Evolutionary conservation across 169 alveolate species (phyloP), one percentile per base, ranked within the genome.

Genomic region (Cryptosporidium andersoni): DNA sequence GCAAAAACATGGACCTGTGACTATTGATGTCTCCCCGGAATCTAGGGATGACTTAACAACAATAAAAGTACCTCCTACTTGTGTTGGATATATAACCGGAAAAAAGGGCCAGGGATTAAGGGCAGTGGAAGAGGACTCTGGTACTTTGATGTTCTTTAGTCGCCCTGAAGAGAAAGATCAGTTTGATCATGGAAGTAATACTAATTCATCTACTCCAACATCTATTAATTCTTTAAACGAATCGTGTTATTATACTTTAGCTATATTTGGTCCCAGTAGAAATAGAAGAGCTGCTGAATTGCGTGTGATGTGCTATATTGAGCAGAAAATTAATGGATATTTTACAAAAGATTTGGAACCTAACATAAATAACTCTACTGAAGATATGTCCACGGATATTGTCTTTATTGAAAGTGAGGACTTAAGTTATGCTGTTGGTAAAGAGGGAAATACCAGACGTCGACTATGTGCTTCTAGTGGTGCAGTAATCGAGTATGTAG

Each of bases 1-100:
- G 64, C 93, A 90, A 68, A 82, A 91, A 14, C 90, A 88, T 14
- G 93, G 93, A 1, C 91, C 93, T n/a, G 93, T 90, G 37, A 74
- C 65, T 36, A 85, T 90, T 25, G 89, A 85, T 6, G 82, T 68
- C 5, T 82, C 66, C 16, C 89, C 90, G 5, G 91, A 81, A 43
- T 65, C 64, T 36, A 56, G 91, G 40, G 91, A 85, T 55, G 92
- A 89, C 62, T 81, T 89, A 37, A 82, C 92, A 8, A 64, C 82
- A 55, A 62, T 89, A 51, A 37, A 88, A 65, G 64, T 85, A 1
- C 90, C 90, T 39, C 81, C 88, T 55, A 88, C 51, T 4, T 88
- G 91, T 58, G 92, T 90, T 4, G 91, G 93, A 11, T 90, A 88
- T 88, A 90, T 90, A 49, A 90, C 93, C 7, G 93, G 93, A 11